Conservation (phyloP, 352 stramenopile species). For the Globisporangium canariense region DNA sequence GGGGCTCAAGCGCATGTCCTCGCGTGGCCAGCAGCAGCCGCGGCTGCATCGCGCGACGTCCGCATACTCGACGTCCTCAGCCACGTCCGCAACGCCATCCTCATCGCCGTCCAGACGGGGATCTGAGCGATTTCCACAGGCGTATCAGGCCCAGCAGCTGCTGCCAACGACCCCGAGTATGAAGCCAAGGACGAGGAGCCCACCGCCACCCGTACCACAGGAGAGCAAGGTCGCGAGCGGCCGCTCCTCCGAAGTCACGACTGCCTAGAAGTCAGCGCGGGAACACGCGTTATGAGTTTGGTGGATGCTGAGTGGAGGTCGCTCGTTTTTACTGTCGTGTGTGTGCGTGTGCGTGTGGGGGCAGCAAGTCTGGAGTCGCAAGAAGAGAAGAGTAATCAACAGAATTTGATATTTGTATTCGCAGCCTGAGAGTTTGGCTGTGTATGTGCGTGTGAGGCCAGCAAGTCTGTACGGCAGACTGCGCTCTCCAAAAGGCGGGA, state of each 20-base stretch:
- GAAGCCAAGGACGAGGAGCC: background rate
- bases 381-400: too few species aligned
- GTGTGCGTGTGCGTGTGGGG: too few species aligned
- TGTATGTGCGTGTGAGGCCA: too few species aligned
- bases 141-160: background rate
- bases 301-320: too few species aligned
- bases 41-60: background rate
- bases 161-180: background rate
- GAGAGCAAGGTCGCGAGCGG: background rate
- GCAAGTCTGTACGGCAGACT: too few species aligned
- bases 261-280: background rate
- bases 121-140: background rate
- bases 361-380: too few species aligned
- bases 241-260: conserved; percentile 2
- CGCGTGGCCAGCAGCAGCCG: background rate
- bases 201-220: conserved; percentile 2
- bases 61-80: conserved; percentile 5
- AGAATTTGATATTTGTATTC: too few species aligned
- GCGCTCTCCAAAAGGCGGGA: too few species aligned
- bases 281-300: too few species aligned
- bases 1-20: background rate
- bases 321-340: too few species aligned
- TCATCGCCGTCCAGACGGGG: background rate
- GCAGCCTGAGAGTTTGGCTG: too few species aligned
- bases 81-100: background rate